A percentile compares a stretch with the other conserved stretches of the same genome.
phyloP scores from a whole-genome alignment of 139 green algal species.

The Dunaliella primolecta region DNA sequence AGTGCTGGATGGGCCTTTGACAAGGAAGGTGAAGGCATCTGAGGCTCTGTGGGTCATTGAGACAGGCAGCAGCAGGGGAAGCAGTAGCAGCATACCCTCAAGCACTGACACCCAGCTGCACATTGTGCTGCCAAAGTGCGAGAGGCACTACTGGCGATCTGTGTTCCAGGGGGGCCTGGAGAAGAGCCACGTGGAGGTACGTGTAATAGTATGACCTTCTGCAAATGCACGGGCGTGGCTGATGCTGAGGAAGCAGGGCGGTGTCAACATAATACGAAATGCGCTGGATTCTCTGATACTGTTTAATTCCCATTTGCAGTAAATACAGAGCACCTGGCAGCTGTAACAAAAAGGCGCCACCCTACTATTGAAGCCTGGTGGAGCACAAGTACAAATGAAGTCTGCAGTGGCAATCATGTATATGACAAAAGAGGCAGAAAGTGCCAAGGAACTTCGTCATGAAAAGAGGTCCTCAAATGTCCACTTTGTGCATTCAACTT shows the following conservation, averaged over 20 bases:
- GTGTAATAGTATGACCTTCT: not conserved
- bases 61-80: conserved; percentile 12
- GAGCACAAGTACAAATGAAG: not conserved
- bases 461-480: too few species aligned
- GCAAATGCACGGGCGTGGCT: too few species aligned
- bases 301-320: not conserved
- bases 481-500: too few species aligned
- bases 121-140: conserved; percentile 64
- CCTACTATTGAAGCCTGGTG: not conserved
- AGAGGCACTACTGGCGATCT: conserved; percentile 54
- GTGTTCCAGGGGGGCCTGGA: conserved; percentile 67
- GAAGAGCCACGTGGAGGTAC: conserved; percentile 59
- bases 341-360: not conserved
- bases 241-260: not conserved
- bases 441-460: too few species aligned
- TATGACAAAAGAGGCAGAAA: too few species aligned
- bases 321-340: not conserved
- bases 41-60: conserved; percentile 66
- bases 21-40: conserved; percentile 25
- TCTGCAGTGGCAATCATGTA: too few species aligned
- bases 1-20: conserved; percentile 56
- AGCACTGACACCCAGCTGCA: conserved; percentile 16
- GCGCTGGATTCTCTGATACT: not conserved
- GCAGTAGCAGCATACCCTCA: not conserved
- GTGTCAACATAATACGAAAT: not conserved